Evolutionary conservation across 768 basidiomycete species (phyloP).

Genomic region (Clitopilus passeckerianus): DNA sequence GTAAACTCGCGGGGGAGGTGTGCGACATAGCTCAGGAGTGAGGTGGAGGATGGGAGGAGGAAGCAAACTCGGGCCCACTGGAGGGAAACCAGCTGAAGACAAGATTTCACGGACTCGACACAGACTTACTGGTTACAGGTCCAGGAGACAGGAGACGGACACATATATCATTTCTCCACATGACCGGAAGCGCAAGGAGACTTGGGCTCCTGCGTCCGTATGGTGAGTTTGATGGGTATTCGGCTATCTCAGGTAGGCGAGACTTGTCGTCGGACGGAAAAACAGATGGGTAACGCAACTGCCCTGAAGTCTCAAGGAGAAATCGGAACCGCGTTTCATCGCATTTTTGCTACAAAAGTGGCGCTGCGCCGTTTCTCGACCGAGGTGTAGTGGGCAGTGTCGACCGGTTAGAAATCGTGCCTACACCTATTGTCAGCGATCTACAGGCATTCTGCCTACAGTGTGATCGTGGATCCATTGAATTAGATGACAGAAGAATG

Average conservation of each 20-base stretch:
- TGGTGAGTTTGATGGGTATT: constrained; percentile 8
- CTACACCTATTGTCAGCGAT: no score
- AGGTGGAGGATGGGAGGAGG: constrained; percentile 7
- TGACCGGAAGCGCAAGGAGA: constrained; percentile 3
- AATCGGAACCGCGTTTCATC: background rate
- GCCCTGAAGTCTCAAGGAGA: background rate
- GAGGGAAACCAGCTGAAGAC: constrained; percentile 4
- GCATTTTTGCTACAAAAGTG: background rate
- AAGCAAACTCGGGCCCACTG: constrained; percentile 18
- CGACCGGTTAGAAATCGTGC: no score
- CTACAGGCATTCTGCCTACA: background rate
- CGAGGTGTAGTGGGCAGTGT: background rate
- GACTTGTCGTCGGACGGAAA: background rate
- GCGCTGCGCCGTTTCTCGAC: background rate
- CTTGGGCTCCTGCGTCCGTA: background rate
- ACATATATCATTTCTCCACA: constrained; percentile 9
- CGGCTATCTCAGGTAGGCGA: constrained; percentile 6
- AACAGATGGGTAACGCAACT: background rate
- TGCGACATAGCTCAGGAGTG: constrained; percentile 46
- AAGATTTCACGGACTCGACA: constrained; percentile 4
- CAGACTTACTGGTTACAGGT: constrained; percentile 1
- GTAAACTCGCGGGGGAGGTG: constrained; percentile 51
- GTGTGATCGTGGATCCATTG: background rate
- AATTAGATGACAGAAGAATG: no score
- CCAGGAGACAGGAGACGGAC: background rate